Percentiles rank a stretch among this genome's conserved stretches.
These are phyloP conservation scores for Fusarium abutilonis DNA, from an alignment of 2,329 filamentous ascomycete species.

Conservation along the genomic window DNA sequence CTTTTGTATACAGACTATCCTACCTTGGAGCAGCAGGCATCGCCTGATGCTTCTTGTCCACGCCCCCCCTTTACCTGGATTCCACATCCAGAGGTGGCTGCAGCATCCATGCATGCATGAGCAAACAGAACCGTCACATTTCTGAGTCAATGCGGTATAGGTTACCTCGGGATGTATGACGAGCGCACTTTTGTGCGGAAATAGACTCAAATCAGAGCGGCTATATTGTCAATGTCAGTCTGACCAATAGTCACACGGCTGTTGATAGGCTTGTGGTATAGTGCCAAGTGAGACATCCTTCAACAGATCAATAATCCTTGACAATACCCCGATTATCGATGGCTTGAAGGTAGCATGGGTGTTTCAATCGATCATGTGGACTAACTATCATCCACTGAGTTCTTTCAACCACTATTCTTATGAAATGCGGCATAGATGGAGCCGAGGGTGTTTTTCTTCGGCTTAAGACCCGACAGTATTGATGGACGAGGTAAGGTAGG, in stretches of 20 bases:
- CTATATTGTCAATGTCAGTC: not conserved
- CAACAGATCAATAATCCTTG: not conserved
- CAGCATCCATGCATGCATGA: slow-evolving; percentile 31
- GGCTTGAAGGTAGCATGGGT: not conserved
- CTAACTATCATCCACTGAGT: not conserved
- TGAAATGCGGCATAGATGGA: not conserved
- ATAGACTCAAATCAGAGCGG: not conserved
- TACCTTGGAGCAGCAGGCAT: too few species aligned
- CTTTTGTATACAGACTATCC: too few species aligned
- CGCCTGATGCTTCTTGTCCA: too few species aligned
- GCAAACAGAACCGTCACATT: slow-evolving; percentile 29
- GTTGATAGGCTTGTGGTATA: not conserved
- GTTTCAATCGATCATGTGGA: not conserved
- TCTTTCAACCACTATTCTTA: not conserved
- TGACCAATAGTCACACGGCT: not conserved
- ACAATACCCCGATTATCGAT: not conserved
- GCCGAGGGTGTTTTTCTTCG: not conserved
- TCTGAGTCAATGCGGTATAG: slow-evolving; percentile 5
- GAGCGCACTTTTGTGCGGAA: slow-evolving; percentile 1
- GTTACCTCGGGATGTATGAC: slow-evolving; percentile 14
- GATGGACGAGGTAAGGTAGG: not conserved
- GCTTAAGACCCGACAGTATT: not conserved
- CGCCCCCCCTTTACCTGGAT: not conserved
- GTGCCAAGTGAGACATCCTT: not conserved
- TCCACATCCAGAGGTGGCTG: slow-evolving; percentile 25